Percentiles rank a stretch among this genome's conserved stretches.
Evolutionary conservation across 192 early-diverging fungal genomes (phyloP).

Genomic region (Chytriomyces sp.): DNA sequence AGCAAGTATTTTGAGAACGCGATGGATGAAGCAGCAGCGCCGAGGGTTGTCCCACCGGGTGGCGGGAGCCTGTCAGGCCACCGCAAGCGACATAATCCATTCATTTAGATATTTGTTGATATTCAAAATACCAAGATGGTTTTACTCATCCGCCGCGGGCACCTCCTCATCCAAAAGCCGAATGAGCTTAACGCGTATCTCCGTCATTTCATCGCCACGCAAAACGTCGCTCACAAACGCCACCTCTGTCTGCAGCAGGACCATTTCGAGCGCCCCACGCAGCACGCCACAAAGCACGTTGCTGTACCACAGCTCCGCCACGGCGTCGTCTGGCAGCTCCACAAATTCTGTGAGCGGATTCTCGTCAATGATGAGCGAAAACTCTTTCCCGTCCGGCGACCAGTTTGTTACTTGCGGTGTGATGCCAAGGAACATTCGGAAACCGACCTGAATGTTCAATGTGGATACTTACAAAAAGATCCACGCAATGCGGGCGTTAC

Average conservation of each 20-base stretch:
- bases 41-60: too few relatives aligned
- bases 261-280: slow-evolving; percentile 95
- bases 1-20: too few relatives aligned
- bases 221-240: slow-evolving; percentile 83
- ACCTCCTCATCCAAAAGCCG: slow-evolving; percentile 94
- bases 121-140: too few relatives aligned
- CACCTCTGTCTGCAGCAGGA: slow-evolving; percentile 85
- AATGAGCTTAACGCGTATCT: slow-evolving; percentile 89
- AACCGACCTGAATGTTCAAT: slow-evolving; percentile 68
- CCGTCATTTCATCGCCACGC: slow-evolving; percentile 84
- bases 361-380: slow-evolving; percentile 92
- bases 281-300: slow-evolving; percentile 94
- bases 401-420: slow-evolving; percentile 80
- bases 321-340: slow-evolving; percentile 82
- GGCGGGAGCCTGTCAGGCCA: too few relatives aligned
- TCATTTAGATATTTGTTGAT: too few relatives aligned
- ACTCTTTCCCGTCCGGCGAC: slow-evolving; percentile 83
- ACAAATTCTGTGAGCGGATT: slow-evolving; percentile 98
- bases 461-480: neutral
- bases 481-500: neutral
- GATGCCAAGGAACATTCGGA: slow-evolving; percentile 95
- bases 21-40: too few relatives aligned
- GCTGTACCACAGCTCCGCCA: slow-evolving; percentile 85
- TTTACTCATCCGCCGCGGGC: slow-evolving; percentile 73
- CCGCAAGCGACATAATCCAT: too few relatives aligned